Base-by-base conservation (phyloP, 225 moss, liverwort and hornwort genomes). In the Polytrichum commune region DNA sequence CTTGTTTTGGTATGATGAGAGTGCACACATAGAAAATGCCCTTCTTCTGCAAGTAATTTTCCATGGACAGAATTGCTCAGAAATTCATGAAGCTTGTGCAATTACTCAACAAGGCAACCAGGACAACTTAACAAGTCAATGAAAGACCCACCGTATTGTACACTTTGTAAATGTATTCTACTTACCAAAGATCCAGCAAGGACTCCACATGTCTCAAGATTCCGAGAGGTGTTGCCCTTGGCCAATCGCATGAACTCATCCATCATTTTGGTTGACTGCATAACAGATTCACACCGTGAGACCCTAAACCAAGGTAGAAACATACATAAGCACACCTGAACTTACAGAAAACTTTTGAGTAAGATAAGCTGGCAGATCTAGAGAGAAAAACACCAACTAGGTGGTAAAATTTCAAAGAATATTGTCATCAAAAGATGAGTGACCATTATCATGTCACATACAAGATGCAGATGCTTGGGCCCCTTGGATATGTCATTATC, bases 191-290 rank as follows among this genome's bases (percentile, higher is more conserved):
- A 87, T 38, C 98, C 98, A 60, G 95, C 98, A 73, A 98, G 88
- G 27, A 98, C 91, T 70, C 91, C 98, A 90, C 98, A 98, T 28
- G 98, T 98, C 83, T 98, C 98, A 72, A 98, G 89, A 78, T 95
- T 95, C 63, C 84, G 85, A 74, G 84, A 70, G 30, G 98, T 98
- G 67, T 98, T 98, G 6, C 79, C 66, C 84, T 82, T 90, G 30
- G 98, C 83, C 79, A 95, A 69, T 25, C 88, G 92, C 93, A 98
- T 85, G 71, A 98, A 98, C 82, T 98, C 95, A 54, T 95, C 90
- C 98, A 98, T 93, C 98, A 98, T 95, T 84, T 89, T 93, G 25
- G 84, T 74, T 55, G 98, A 93, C 98, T 98, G 85, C 67, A 78
- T 64, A 55, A 79, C 70, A 80, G 72, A 58, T 58, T 58, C 24